Evolutionary conservation across 495 filamentous ascomycete species (phyloP).

Genomic region (Corynascus novoguineensis): DNA sequence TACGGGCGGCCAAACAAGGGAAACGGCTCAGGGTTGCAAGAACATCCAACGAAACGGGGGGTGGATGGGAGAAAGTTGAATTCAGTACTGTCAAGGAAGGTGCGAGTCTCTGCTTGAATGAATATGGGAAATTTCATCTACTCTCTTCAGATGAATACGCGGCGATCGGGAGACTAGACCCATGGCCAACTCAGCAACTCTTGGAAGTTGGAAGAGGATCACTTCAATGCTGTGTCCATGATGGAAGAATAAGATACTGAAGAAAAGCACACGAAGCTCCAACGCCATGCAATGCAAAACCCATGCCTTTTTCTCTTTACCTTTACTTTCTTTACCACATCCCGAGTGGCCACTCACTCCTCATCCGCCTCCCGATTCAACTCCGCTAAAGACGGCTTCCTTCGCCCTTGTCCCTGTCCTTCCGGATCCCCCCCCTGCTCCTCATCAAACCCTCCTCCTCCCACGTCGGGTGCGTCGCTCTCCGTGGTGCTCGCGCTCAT

Average conservation of each 20-base stretch:
- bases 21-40: too few relatives aligned
- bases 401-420: not conserved
- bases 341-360: conserved; percentile 1
- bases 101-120: too few relatives aligned
- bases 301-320: not conserved
- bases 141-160: too few relatives aligned
- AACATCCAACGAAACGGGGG: too few relatives aligned
- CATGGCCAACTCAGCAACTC: too few relatives aligned
- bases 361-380: conserved; percentile 15
- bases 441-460: not conserved
- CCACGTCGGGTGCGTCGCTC: not conserved
- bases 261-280: not conserved
- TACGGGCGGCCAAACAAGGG: too few relatives aligned
- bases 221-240: not conserved
- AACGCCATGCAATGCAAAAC: conserved; percentile 5
- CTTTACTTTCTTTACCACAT: not conserved
- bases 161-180: too few relatives aligned
- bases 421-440: conserved; percentile 1
- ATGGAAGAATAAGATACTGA: too few relatives aligned
- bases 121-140: too few relatives aligned
- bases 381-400: conserved; percentile 11
- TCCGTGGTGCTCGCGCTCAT: not conserved
- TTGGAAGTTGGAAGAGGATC: not conserved
- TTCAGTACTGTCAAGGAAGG: too few relatives aligned
- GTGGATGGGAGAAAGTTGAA: too few relatives aligned